Conservation (phyloP, 768 basidiomycete genomes). For the Hygrophorus russula region DNA sequence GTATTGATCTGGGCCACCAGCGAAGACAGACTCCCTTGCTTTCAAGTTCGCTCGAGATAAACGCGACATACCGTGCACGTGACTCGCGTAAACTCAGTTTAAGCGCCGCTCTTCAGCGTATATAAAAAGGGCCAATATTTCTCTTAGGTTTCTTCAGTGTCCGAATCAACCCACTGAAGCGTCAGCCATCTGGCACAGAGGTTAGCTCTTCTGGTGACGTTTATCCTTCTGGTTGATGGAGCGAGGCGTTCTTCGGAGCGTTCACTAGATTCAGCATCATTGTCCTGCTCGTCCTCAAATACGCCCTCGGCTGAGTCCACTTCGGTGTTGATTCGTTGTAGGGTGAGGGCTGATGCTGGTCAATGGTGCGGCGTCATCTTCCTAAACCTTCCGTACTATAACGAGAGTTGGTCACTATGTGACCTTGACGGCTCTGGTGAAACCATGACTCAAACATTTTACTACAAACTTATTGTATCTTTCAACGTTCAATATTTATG, state of each 20-base stretch:
- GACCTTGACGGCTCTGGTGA: constrained; percentile 72
- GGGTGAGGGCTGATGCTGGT: constrained; percentile 25
- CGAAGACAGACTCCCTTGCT: constrained; percentile 61
- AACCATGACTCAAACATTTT: constrained; percentile 69
- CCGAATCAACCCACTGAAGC: constrained; percentile 59
- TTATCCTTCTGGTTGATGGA: constrained; percentile 63
- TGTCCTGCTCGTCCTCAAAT: constrained; percentile 13
- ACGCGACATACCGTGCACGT: constrained; percentile 29
- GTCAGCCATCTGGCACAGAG: constrained; percentile 38
- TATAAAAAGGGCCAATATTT: constrained; percentile 17
- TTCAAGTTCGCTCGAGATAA: constrained; percentile 41
- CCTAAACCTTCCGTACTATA: constrained; percentile 63
- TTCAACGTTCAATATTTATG: neutral
- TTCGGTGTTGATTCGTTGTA: constrained; percentile 38
- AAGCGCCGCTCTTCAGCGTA: neutral
- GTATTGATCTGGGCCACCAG: constrained; percentile 54
- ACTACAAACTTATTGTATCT: too few species aligned
- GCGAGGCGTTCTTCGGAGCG: constrained; percentile 44
- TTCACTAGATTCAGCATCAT: constrained; percentile 30
- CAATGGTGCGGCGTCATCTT: constrained; percentile 61
- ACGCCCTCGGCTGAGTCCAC: constrained; percentile 33
- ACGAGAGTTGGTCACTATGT: constrained; percentile 52
- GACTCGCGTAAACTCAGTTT: constrained; percentile 17
- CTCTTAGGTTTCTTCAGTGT: constrained; percentile 37
- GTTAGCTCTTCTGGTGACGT: constrained; percentile 52